Conservation (phyloP, 495 filamentous ascomycete species). For the Neurospora pannonica region DNA sequence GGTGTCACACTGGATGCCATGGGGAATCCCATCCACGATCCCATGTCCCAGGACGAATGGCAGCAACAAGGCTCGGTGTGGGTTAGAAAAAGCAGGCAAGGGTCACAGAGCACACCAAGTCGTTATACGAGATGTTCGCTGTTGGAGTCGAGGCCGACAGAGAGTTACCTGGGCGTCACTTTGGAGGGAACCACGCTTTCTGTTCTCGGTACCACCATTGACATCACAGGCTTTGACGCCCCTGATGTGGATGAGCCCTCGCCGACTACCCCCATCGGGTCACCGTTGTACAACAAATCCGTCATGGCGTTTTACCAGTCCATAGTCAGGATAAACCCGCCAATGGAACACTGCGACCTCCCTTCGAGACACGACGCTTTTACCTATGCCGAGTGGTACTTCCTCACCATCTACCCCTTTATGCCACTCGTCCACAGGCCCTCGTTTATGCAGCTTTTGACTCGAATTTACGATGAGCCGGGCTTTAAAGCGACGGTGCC, state of each 20-base stretch:
- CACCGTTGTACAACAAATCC: slow-evolving; percentile 54
- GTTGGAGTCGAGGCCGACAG: slow-evolving; percentile 37
- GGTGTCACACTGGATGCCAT: slow-evolving; percentile 17
- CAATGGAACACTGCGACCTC: slow-evolving; percentile 43
- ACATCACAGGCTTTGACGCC: slow-evolving; percentile 60
- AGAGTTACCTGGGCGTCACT: slow-evolving; percentile 66
- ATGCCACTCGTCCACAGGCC: slow-evolving; percentile 63
- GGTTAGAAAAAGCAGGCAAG: slow-evolving; percentile 31
- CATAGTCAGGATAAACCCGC: slow-evolving; percentile 47
- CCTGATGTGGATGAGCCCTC: slow-evolving; percentile 53
- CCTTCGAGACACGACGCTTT: slow-evolving; percentile 48
- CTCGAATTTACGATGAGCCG: slow-evolving; percentile 52
- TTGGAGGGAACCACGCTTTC: slow-evolving; percentile 62
- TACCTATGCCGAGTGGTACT: slow-evolving; percentile 61
- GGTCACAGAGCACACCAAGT: background rate
- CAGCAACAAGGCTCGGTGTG: slow-evolving; percentile 39
- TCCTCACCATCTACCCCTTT: slow-evolving; percentile 62
- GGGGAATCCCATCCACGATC: slow-evolving; percentile 20
- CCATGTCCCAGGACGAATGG: slow-evolving; percentile 29
- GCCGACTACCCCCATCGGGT: slow-evolving; percentile 26
- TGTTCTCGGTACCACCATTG: slow-evolving; percentile 67
- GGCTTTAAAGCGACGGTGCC: slow-evolving; percentile 48
- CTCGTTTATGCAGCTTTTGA: slow-evolving; percentile 52
- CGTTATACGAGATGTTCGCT: slow-evolving; percentile 19
- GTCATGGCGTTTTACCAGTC: slow-evolving; percentile 57